Evolutionary conservation across 169 alveolate species (phyloP), one percentile per base, ranked within the genome.

Genomic region (Eimeria necatrix): DNA sequence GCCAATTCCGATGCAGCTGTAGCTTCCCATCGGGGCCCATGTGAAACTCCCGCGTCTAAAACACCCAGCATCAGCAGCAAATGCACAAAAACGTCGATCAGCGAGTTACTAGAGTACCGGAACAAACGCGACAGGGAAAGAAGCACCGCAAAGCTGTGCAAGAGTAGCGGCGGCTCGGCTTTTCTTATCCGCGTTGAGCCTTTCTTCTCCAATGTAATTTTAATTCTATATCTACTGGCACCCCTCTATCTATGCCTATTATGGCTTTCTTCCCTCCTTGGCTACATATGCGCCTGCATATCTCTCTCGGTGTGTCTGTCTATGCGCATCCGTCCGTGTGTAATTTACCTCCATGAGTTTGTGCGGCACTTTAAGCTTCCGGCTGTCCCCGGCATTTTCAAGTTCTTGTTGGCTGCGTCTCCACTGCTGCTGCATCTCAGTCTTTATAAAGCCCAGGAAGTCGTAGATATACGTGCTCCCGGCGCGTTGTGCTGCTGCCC

Each of bases 401-500:
- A 51, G 52, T 4, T 9, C 73, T 8, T 24, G 52, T 53, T 53
- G 71, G 53, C 53, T 53, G 9, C 24, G 24, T n/a, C 74, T 81
- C 97, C 97, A 96, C 32, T 78, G 91, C 46, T 94, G 90, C 76
- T 70, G 83, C 59, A 96, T 80, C 59, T 97, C 97, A 18, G 91
- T 95, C 73, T 95, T 97, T 52, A 96, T 60, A 41, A 96, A 89
- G 32, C 95, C 97, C 16, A 95, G 61, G 88, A 96, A 96, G 52
- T 96, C 97, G 71, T 95, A 96, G 18, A 95, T 94, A 68, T 96
- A 96, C 16, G 95, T 96, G 56, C 96, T 93, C 76, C 94, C 96
- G 16, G 94, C 96, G 41, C 94, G 71, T 18, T 85, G 88, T 24
- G 96, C 96, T 49, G 96, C 96, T 14, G 94, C 56, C 22, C 96